Conservation (phyloP, 176 grass and related monocot genomes). For the Avena eriantha region DNA sequence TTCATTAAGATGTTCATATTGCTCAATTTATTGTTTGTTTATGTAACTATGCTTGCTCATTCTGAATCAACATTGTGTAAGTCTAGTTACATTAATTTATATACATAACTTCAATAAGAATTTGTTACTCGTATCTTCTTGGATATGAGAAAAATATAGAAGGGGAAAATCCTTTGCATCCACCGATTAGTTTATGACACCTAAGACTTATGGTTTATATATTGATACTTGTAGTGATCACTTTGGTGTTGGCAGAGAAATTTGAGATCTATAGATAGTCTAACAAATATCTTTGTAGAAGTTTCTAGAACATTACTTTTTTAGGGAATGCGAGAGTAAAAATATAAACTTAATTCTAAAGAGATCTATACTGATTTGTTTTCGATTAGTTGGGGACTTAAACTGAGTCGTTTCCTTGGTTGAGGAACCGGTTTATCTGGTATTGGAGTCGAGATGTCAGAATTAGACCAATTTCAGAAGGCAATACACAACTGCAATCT, state of each 20-base stretch:
- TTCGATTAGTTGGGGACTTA: background rate
- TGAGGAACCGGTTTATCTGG: background rate
- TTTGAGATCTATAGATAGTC: background rate
- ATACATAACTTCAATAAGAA: too few species aligned
- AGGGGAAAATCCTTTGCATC: background rate
- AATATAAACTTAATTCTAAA: background rate
- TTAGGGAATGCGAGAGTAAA: background rate
- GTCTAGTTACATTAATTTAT: too few species aligned
- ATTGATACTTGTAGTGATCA: background rate
- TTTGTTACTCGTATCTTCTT: background rate
- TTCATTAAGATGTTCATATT: background rate
- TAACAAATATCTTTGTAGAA: background rate
- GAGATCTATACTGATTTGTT: background rate
- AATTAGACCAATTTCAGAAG: too few species aligned
- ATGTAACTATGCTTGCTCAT: too few species aligned
- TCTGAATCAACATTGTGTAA: too few species aligned
- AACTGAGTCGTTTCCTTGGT: background rate
- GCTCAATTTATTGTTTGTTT: background rate
- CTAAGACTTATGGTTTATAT: background rate
- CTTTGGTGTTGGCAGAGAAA: background rate
- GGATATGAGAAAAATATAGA: background rate
- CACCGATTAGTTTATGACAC: background rate
- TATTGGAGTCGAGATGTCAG: background rate
- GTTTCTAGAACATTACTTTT: background rate
- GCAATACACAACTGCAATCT: too few species aligned